phyloP scores from a whole-genome alignment of 768 basidiomycete genomes.

The Amanita polypyramis region DNA sequence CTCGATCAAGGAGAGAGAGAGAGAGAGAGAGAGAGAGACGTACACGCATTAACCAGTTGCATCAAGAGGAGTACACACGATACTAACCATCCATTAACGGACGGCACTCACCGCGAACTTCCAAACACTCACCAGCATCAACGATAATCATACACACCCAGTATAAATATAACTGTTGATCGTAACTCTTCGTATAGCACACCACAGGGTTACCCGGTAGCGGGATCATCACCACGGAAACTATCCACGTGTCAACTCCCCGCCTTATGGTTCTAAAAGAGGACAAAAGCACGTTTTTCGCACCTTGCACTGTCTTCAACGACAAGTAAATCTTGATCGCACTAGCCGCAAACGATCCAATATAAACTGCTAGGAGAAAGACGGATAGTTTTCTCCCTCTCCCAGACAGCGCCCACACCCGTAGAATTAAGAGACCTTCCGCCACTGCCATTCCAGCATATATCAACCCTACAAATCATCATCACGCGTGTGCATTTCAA shows the following conservation, averaged over 20 bases:
- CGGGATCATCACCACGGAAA: too few species aligned
- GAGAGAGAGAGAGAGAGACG: background rate
- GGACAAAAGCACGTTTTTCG: too few species aligned
- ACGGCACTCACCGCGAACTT: background rate
- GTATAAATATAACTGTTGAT: slow-evolving; percentile 4
- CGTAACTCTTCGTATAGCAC: background rate
- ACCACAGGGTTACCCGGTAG: too few species aligned
- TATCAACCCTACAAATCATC: background rate
- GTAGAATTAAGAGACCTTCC: slow-evolving; percentile 3
- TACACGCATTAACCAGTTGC: slow-evolving; percentile 1
- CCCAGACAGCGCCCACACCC: slow-evolving; percentile 6
- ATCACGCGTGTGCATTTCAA: too few species aligned
- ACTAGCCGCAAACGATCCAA: slow-evolving; percentile 2
- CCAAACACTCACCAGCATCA: background rate
- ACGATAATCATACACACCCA: slow-evolving; percentile 8
- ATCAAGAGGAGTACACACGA: slow-evolving; percentile 2
- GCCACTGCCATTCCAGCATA: slow-evolving; percentile 5
- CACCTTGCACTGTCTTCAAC: background rate
- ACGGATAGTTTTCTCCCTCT: background rate
- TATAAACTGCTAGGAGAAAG: background rate
- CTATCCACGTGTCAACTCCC: too few species aligned
- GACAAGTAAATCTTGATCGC: slow-evolving; percentile 3
- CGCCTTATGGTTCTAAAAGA: too few species aligned
- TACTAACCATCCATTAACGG: background rate
- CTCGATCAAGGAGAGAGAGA: background rate